Evolutionary conservation across 768 basidiomycete genomes (phyloP), one percentile per base, ranked within the genome.

Genomic region (Collybia nuda): DNA sequence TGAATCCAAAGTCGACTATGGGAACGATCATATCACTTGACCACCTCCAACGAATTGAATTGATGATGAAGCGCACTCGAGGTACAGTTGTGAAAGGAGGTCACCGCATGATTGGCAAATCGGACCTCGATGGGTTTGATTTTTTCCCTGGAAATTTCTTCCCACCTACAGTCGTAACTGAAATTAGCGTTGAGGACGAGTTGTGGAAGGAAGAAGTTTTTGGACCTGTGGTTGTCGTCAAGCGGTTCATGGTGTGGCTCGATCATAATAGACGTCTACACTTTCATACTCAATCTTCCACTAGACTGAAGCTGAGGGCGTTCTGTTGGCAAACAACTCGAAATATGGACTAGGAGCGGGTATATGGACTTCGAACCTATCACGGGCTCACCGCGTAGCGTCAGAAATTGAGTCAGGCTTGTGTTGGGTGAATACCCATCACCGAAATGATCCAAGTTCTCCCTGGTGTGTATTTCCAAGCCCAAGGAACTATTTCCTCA

Each of bases 401-500:
- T 77, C 77, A 44, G 71, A 72, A 28, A 83, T 94, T 29, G 77
- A 93, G 56, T 73, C 85, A 15, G 92, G 92, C 4, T 61, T 93
- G 24, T 86, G 89, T 40, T 94, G 92, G 92, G 80, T 93, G 32
- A 93, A 94, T 62, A 91, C 88, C 0, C 90, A 93, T 56, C 92
- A 94, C 61, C 79, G 91, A 40, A 93, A 94, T 58, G 90, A 93
- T 61, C 92, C 92, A 6, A 88, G 86, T 55, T 91, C 88, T 26
- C 90, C 92, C 36, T 94, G 92, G 91, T 90, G 62, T 35, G 78
- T 63, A 21, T n/a, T 7, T 26, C 24, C 35, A 11, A 45, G 18
- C 17, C 5, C 22, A 12, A 19, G 11, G 26, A 38, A 15, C 29
- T 14, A n/a, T 18, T 36, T 37, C 48, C 44, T 43, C 41, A 11